These are phyloP conservation scores for Periconia digitata DNA, from an alignment of 2,329 filamentous ascomycete species.

Conservation along the genomic window DNA sequence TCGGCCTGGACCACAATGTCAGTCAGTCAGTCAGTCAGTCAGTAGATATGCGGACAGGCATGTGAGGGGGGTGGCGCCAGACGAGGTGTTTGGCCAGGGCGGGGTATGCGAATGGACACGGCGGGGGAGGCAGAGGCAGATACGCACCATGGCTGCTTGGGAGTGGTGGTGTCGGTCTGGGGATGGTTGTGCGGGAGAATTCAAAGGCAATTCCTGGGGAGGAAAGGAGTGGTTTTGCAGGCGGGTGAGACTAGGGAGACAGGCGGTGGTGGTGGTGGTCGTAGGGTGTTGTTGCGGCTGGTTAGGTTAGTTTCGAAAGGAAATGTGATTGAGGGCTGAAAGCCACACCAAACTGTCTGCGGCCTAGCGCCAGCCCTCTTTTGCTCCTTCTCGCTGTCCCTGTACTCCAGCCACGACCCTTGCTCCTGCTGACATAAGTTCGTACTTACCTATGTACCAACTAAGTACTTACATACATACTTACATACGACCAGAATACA, in stretches of 20 bases:
- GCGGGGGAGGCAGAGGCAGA: slow-evolving; percentile 34
- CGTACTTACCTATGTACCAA: too few species aligned
- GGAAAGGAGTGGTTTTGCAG: background rate
- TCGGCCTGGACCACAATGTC: slow-evolving; percentile 68
- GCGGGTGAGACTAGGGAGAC: background rate
- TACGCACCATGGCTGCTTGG: slow-evolving; percentile 43
- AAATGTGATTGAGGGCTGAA: slow-evolving; percentile 24
- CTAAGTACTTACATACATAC: too few species aligned
- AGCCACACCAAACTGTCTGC: background rate
- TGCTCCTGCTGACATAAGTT: too few species aligned
- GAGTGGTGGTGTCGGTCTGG: slow-evolving; percentile 7
- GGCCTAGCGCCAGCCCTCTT: background rate
- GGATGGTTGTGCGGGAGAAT: slow-evolving; percentile 2
- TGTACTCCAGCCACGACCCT: too few species aligned
- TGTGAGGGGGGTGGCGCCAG: slow-evolving; percentile 15
- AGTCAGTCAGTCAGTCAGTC: too few species aligned
- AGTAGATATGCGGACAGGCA: slow-evolving; percentile 8
- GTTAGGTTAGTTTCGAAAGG: slow-evolving; percentile 21
- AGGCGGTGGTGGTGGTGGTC: slow-evolving; percentile 7
- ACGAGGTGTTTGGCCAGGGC: slow-evolving; percentile 36
- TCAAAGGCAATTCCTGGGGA: background rate
- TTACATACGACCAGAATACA: too few species aligned
- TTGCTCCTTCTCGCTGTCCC: too few species aligned
- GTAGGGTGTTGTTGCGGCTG: slow-evolving; percentile 17
- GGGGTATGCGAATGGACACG: slow-evolving; percentile 34